Percentiles rank a stretch among this genome's conserved stretches.
phyloP scores from a whole-genome alignment of 495 filamentous ascomycete species.

The Emericellopsis terricola region DNA sequence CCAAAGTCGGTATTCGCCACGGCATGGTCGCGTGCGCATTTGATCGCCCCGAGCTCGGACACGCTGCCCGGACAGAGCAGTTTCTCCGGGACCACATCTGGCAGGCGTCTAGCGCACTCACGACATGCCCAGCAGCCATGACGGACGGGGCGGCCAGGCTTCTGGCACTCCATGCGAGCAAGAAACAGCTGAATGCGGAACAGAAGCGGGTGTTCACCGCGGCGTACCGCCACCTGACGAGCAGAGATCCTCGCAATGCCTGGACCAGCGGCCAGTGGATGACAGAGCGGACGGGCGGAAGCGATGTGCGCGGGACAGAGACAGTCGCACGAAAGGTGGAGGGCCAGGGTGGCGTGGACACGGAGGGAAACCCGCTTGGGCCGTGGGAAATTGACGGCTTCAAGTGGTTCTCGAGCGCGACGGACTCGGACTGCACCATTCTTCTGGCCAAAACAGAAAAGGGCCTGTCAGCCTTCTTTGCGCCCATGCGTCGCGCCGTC shows the following conservation, averaged over 20 bases:
- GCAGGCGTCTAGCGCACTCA: conserved; percentile 39
- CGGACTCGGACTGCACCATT: conserved; percentile 50
- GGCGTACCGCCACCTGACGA: conserved; percentile 28
- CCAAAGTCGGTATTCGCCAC: conserved; percentile 32
- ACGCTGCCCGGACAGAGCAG: conserved; percentile 33
- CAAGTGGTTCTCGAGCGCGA: conserved; percentile 65
- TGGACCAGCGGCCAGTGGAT: conserved; percentile 81
- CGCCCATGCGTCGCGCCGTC: conserved; percentile 34
- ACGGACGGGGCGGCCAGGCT: conserved; percentile 51
- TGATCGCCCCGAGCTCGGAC: conserved; percentile 3
- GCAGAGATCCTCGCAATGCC: conserved; percentile 33
- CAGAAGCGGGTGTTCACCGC: conserved; percentile 25
- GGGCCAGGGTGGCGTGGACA: not conserved
- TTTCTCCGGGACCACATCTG: conserved; percentile 44
- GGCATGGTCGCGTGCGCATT: not conserved
- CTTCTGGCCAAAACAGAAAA: conserved; percentile 45
- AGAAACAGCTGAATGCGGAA: conserved; percentile 7
- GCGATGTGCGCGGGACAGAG: conserved; percentile 55
- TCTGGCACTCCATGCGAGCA: conserved; percentile 24
- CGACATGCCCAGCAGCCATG: conserved; percentile 53
- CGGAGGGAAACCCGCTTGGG: conserved; percentile 27
- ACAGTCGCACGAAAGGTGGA: conserved; percentile 24
- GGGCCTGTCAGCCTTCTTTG: conserved; percentile 46
- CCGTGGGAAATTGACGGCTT: conserved; percentile 48
- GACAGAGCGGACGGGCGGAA: conserved; percentile 63